Evolutionary conservation across 2,329 filamentous ascomycete genomes (phyloP).

Genomic region (Tolypocladium capitatum): DNA sequence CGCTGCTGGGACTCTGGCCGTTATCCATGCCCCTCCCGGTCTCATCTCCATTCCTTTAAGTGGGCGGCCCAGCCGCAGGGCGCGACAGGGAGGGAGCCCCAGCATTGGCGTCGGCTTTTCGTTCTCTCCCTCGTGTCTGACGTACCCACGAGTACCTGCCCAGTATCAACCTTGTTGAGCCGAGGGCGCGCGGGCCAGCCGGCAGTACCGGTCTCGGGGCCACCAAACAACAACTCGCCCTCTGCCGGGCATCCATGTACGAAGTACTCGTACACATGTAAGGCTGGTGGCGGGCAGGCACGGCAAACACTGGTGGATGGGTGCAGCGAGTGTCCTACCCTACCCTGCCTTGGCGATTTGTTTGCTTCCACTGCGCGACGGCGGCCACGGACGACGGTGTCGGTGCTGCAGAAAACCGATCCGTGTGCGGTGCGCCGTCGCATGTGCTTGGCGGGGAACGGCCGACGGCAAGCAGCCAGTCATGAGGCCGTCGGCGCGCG

Average conservation of each 20-base stretch:
- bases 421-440: not conserved
- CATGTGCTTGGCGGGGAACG: no score
- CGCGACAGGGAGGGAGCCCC: not conserved
- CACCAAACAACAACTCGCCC: no score
- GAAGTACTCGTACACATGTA: not conserved
- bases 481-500: no score
- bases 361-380: not conserved
- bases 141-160: not conserved
- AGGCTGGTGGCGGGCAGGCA: not conserved
- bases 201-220: not conserved
- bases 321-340: not conserved
- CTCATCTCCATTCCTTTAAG: slow-evolving; percentile 1
- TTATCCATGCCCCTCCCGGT: not conserved
- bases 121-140: not conserved
- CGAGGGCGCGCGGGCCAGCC: not conserved
- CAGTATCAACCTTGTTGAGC: not conserved
- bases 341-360: not conserved
- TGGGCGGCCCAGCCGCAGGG: not conserved
- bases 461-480: not conserved
- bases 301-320: not conserved
- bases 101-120: not conserved
- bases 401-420: not conserved
- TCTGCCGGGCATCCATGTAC: not conserved
- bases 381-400: not conserved
- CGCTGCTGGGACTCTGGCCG: not conserved